Evolutionary conservation across 768 basidiomycete genomes (phyloP).

Genomic region (Naganishia onofrii): DNA sequence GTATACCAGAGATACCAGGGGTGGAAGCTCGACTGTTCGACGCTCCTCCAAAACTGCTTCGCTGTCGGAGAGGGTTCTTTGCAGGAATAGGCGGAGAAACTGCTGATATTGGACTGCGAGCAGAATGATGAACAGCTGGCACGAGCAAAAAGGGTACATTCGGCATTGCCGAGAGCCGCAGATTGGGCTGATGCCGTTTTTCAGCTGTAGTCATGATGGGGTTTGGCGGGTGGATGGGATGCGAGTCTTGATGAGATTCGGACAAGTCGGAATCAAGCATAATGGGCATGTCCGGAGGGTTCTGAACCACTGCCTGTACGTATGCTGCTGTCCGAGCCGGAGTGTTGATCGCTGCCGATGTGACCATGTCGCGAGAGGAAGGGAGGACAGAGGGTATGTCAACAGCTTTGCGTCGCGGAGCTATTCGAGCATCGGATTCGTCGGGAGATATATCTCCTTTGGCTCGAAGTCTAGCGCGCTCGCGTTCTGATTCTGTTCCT

Average conservation of each 20-base stretch:
- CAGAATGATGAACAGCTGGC: neutral
- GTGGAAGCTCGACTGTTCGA: neutral
- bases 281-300: constrained; percentile 6
- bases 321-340: constrained; percentile 1
- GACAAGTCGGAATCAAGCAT: neutral
- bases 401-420: neutral
- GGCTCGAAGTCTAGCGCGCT: neutral
- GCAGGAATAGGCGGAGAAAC: constrained; percentile 27
- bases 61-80: constrained; percentile 27
- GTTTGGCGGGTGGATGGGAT: neutral
- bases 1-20: neutral
- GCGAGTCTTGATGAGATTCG: neutral
- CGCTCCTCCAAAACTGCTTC: neutral
- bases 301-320: neutral
- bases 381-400: constrained; percentile 8
- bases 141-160: neutral
- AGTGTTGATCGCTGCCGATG: neutral
- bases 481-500: constrained; percentile 4
- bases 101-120: neutral
- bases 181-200: constrained; percentile 8
- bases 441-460: neutral
- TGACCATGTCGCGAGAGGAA: neutral
- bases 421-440: neutral
- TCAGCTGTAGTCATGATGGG: neutral
- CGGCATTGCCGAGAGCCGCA: constrained; percentile 15